Base-by-base conservation (phyloP, 2,329 filamentous ascomycete genomes). In the Tolypocladium ophioglossoides region DNA sequence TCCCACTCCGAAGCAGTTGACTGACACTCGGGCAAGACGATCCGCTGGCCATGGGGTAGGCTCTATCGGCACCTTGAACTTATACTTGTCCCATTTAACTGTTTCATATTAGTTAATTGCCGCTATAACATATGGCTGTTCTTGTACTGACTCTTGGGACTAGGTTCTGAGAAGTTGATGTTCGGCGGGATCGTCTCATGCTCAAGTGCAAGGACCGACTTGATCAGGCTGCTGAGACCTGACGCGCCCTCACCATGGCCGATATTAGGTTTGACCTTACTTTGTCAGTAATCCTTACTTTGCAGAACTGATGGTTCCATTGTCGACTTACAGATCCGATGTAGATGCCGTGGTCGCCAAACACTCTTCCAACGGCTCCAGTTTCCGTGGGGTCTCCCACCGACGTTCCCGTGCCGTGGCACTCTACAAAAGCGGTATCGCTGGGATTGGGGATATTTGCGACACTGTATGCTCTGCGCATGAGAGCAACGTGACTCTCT, bases 221-320 rank as follows among this genome's bases (percentile, higher is more conserved):
- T 79, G 20, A 79, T 68, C 2, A 79, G 24, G 0, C 66, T 66
- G 0, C 67, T 66, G 0, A 79, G 51, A 0, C 74, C 77, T 1
- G 70, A 68, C 0, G 74, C 72, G 0, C 67, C 70, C 57, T 78
- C 76, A 0, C 62, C 59, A 55, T 80, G 77, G 0, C 76, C 76
- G 16, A 74, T 54, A 44, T 72, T 70, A 6, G 68, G 62, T 56
- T 74, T 73, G 30, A 72, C 58, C 62, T 64, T 10, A 9, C 2
- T 3, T 16, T 4, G 4, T 39, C n/a, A 46, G 16, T 24, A 30
- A 0, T 30, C 6, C 18, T 14, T 7, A 1, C 1, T 30, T 3
- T 24, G 5, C 20, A 10, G 12, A 44, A 16, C 14, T 1, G 4
- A 6, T 16, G 38, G 8, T 18, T 7, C 16, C 12, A 41, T 32